Conservation (phyloP, 2,329 filamentous ascomycete species). For the Neonectria punicea region DNA sequence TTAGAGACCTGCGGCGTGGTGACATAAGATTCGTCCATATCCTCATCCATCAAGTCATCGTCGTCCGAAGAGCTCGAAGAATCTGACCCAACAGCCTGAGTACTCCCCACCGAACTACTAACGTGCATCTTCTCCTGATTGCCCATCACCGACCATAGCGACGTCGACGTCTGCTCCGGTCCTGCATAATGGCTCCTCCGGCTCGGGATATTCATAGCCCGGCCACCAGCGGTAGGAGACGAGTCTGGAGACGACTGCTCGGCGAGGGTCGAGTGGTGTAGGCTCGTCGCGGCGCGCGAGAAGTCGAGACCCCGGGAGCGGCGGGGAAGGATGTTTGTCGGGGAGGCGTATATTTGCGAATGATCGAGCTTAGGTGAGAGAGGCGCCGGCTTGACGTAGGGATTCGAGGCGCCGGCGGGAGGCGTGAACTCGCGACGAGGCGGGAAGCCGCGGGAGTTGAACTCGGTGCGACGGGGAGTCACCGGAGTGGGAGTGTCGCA, state of each 20-base stretch:
- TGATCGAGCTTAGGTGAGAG: slow-evolving; percentile 88
- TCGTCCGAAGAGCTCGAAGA: slow-evolving; percentile 79
- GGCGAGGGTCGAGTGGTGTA: slow-evolving; percentile 94
- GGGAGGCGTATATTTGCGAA: slow-evolving; percentile 85
- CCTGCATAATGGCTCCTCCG: slow-evolving; percentile 61
- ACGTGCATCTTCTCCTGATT: slow-evolving; percentile 76
- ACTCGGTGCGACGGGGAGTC: slow-evolving; percentile 77
- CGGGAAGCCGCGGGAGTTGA: slow-evolving; percentile 69
- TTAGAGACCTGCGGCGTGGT: slow-evolving; percentile 83
- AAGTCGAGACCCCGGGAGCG: slow-evolving; percentile 93
- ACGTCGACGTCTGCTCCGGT: slow-evolving; percentile 73
- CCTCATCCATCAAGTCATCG: slow-evolving; percentile 76
- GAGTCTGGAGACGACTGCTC: slow-evolving; percentile 90
- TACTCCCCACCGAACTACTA: slow-evolving; percentile 82
- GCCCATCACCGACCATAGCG: slow-evolving; percentile 77
- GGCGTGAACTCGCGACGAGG: slow-evolving; percentile 50
- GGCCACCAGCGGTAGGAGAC: slow-evolving; percentile 82
- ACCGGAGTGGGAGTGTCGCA: slow-evolving; percentile 60
- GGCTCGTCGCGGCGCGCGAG: slow-evolving; percentile 89
- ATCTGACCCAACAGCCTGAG: slow-evolving; percentile 78
- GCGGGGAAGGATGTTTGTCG: slow-evolving; percentile 86
- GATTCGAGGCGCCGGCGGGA: slow-evolving; percentile 48
- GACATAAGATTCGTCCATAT: slow-evolving; percentile 82
- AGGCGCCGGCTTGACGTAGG: slow-evolving; percentile 68
- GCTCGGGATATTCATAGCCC: slow-evolving; percentile 70